Evolutionary conservation across 805 yeast species (phyloP).

Genomic region (Kluyveromyces lactis): DNA sequence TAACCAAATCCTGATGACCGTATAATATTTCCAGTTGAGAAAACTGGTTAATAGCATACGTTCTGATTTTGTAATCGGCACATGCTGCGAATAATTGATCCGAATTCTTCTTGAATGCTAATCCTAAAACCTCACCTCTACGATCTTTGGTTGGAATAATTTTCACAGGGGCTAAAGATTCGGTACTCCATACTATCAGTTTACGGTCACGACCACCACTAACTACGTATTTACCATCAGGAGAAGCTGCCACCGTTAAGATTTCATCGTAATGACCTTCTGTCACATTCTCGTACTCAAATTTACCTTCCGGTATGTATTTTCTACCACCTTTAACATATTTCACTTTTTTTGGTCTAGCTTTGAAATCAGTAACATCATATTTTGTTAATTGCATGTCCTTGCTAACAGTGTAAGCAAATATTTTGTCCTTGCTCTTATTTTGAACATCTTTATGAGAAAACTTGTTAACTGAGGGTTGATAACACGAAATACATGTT

Average conservation of each 20-base stretch:
- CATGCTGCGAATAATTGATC: constrained; percentile 89
- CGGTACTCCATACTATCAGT: constrained; percentile 79
- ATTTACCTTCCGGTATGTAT: constrained; percentile 28
- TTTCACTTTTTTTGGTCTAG: constrained; percentile 58
- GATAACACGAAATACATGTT: constrained; percentile 36
- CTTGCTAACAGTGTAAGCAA: constrained; percentile 73
- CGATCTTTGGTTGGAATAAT: constrained; percentile 69
- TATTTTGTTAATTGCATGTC: constrained; percentile 76
- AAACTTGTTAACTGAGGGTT: constrained; percentile 29
- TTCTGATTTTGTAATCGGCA: constrained; percentile 84
- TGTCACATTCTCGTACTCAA: constrained; percentile 40
- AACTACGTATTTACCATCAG: constrained; percentile 81
- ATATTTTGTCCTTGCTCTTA: constrained; percentile 45
- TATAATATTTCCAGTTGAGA: constrained; percentile 85
- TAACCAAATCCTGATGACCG: constrained; percentile 90
- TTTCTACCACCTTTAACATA: constrained; percentile 56
- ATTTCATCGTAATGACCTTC: constrained; percentile 77
- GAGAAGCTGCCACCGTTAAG: constrained; percentile 69
- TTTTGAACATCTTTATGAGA: constrained; percentile 23
- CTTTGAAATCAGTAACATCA: constrained; percentile 47
- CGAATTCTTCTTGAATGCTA: constrained; percentile 69
- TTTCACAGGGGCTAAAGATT: constrained; percentile 64
- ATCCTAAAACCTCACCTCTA: constrained; percentile 61
- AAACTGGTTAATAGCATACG: constrained; percentile 75
- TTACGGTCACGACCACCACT: constrained; percentile 86